Evolutionary conservation across 805 yeast species (phyloP).

Genomic region (Clavispora phyllophila): DNA sequence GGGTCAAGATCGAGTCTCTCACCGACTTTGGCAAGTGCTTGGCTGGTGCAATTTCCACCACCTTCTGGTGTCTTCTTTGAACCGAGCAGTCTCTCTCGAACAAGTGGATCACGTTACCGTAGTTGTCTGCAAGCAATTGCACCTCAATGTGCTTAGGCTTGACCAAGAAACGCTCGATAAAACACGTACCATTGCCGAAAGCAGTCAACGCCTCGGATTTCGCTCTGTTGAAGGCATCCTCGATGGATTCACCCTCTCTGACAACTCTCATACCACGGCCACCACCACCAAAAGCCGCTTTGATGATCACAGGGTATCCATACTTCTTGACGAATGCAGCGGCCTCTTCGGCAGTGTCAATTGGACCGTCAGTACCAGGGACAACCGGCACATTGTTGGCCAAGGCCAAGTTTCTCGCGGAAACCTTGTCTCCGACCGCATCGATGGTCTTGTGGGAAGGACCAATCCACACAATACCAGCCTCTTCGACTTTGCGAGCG

Average conservation of each 20-base stretch:
- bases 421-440: constrained; percentile 93
- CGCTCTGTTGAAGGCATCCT: constrained; percentile 90
- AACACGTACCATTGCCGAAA: constrained; percentile 98
- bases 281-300: constrained; percentile 99
- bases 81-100: constrained; percentile 99
- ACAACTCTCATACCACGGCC: constrained; percentile 99
- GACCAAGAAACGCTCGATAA: constrained; percentile 91
- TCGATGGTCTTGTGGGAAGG: constrained; percentile 87
- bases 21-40: constrained; percentile 77
- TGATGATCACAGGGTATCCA: constrained; percentile 95
- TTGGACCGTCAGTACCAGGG: constrained; percentile 98
- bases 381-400: constrained; percentile 84
- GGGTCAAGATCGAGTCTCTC: constrained; percentile 87
- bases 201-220: constrained; percentile 90
- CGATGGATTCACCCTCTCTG: constrained; percentile 89
- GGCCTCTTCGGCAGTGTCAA: constrained; percentile 76
- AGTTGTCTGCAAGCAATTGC: constrained; percentile 86
- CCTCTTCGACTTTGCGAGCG: constrained; percentile 84
- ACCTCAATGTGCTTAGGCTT: constrained; percentile 98
- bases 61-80: constrained; percentile 98
- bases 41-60: constrained; percentile 98
- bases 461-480: constrained; percentile 94
- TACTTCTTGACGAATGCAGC: constrained; percentile 69
- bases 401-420: constrained; percentile 84
- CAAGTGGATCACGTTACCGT: constrained; percentile 91